Base-by-base conservation (phyloP, 176 grass and related monocot genomes). In the Paspalum notatum region DNA sequence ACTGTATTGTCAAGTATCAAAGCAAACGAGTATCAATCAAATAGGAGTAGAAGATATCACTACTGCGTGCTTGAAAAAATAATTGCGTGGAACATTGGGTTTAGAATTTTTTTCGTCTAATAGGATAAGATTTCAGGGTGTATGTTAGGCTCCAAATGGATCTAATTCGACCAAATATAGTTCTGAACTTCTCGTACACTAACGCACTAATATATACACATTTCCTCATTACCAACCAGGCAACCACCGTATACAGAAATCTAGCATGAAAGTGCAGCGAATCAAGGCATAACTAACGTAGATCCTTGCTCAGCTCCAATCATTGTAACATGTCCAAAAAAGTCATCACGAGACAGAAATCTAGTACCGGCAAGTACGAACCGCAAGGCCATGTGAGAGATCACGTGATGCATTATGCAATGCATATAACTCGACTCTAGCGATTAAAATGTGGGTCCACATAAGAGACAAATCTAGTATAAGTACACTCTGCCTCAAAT, bases 301-400 rank as follows among this genome's bases (percentile, higher is more conserved):
- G 51, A 74, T 74, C 49, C 71, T 74, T 56, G 50, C 71, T n/a
- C 18, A 37, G 17, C 49, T 54, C 37, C 71, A 74, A 74, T 74
- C 51, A 74, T 74, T 74, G 37, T 74, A 41, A 41, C 32, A 56
- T 74, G 71, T 40, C 52, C 41, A 14, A n/a, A 22, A 56, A 40
- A 50, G 22, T 41, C 71, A 56, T 41, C 32, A 56, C 27, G 37
- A 42, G 32, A 56, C 71, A 42, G 5, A 74, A 73, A 74, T 56
- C 71, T 56, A 74, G 71, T 74, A 56, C 51, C 22, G 6, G 17
- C 18, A 56, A 56, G 51, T 41, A 56, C 18, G 11, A 40, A 49
- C 68, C 8, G 5, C 16, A 13, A 56, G 17, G 48, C 32, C 50
- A 55, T 72, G 17, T 38, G 18, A 39, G 27, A 40, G 27, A 39